Evolutionary conservation across 768 basidiomycete species (phyloP).

Genomic region (Boletus sp.): DNA sequence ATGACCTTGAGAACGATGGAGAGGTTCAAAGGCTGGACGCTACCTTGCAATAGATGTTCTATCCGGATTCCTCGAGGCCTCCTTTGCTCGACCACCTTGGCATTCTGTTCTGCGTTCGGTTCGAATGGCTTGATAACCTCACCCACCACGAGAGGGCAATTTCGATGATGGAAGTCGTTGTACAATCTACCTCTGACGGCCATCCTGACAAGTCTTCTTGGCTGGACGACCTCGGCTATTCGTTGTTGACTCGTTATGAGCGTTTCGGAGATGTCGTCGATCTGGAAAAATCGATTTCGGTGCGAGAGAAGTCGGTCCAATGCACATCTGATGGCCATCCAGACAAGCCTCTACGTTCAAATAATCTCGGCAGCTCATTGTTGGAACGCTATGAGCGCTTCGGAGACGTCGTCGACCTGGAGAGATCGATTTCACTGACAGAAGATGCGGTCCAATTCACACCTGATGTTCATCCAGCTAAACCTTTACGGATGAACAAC

Average conservation of each 20-base stretch:
- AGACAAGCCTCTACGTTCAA: too few relatives aligned
- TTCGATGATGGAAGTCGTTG: background rate
- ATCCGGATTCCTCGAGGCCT: background rate
- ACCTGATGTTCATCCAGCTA: too few relatives aligned
- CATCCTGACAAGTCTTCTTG: background rate
- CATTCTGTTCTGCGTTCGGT: background rate
- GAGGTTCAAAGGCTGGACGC: background rate
- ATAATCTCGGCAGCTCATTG: too few relatives aligned
- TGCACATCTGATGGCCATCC: background rate
- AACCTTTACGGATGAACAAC: too few relatives aligned
- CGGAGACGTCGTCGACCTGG: too few relatives aligned
- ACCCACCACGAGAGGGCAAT: background rate
- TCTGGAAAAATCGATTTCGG: background rate
- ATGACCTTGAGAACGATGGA: too few relatives aligned
- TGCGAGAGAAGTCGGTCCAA: background rate
- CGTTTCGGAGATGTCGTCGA: background rate
- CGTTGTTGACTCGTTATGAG: background rate
- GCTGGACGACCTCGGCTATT: background rate
- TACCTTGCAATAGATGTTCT: background rate
- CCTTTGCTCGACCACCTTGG: background rate
- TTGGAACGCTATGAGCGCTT: too few relatives aligned
- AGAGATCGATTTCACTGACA: too few relatives aligned
- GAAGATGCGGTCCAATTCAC: too few relatives aligned
- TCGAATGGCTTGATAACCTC: background rate
- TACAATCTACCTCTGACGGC: background rate